Evolutionary conservation across 2,329 filamentous ascomycete species (phyloP).

Genomic region (Sporothrix mexicana): DNA sequence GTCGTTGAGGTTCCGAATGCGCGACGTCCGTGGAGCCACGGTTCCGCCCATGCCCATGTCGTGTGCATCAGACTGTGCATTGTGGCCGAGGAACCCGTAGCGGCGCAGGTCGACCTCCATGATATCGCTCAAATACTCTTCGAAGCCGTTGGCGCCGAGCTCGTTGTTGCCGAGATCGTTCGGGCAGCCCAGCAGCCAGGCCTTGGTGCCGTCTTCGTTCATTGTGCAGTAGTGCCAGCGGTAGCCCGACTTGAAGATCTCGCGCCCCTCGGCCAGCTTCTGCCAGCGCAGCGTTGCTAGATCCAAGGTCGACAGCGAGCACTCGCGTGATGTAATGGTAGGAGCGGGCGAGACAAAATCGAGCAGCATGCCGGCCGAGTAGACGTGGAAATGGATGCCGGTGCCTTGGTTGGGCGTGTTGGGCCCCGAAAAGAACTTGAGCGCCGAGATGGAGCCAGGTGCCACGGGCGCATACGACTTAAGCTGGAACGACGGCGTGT

Average conservation of each 20-base stretch:
- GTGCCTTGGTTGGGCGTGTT: constrained; percentile 87
- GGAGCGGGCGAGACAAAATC: constrained; percentile 94
- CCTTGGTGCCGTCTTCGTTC: constrained; percentile 93
- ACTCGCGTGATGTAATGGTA: constrained; percentile 84
- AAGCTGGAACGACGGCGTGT: constrained; percentile 68
- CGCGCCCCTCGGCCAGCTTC: constrained; percentile 89
- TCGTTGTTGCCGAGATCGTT: constrained; percentile 72
- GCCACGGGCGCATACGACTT: constrained; percentile 81
- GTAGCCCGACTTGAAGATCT: constrained; percentile 90
- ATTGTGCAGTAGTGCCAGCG: constrained; percentile 98
- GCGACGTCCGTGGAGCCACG: constrained; percentile 51
- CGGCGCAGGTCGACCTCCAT: constrained; percentile 90
- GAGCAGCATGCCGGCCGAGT: constrained; percentile 88
- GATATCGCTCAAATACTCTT: constrained; percentile 93
- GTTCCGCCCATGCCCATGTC: constrained; percentile 51
- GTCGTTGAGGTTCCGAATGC: constrained; percentile 53
- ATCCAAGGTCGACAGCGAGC: constrained; percentile 87
- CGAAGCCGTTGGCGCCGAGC: constrained; percentile 71
- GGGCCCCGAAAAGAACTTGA: constrained; percentile 87
- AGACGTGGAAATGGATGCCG: constrained; percentile 93
- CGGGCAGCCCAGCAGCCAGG: constrained; percentile 93
- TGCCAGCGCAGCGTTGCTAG: constrained; percentile 89
- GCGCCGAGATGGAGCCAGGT: constrained; percentile 84
- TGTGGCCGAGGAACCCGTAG: constrained; percentile 89
- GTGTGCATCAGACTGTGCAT: constrained; percentile 59